Evolutionary conservation across 768 basidiomycete genomes (phyloP).

Genomic region (Gautieria morchelliformis): DNA sequence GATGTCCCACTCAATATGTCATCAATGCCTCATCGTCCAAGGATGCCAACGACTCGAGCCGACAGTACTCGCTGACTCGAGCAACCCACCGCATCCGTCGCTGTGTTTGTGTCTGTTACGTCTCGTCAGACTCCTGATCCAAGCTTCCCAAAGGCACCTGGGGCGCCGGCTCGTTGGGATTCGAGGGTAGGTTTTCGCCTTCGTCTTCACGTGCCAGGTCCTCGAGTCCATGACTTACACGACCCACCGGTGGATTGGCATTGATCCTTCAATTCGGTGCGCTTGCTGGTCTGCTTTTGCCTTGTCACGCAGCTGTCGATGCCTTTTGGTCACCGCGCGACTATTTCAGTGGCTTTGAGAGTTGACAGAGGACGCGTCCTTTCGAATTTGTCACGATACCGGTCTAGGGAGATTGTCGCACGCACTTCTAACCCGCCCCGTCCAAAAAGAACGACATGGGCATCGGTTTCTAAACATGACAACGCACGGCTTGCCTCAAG

Average conservation of each 20-base stretch:
- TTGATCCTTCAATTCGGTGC: neutral
- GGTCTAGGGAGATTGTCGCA: constrained; percentile 59
- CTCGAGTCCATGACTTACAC: no score
- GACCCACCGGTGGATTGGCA: no score
- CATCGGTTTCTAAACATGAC: constrained; percentile 71
- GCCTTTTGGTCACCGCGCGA: constrained; percentile 59
- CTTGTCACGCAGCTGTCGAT: constrained; percentile 53
- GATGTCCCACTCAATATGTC: constrained; percentile 40
- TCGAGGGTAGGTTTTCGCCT: constrained; percentile 19
- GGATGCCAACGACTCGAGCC: constrained; percentile 60
- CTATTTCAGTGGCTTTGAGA: constrained; percentile 73
- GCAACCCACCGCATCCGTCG: constrained; percentile 88
- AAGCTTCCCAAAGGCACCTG: constrained; percentile 40
- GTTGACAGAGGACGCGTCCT: constrained; percentile 79
- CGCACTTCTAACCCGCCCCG: constrained; percentile 38
- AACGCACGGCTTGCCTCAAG: constrained; percentile 83
- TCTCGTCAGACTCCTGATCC: constrained; percentile 19
- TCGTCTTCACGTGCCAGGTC: constrained; percentile 12
- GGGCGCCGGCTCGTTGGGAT: constrained; percentile 64
- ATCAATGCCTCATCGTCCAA: constrained; percentile 64
- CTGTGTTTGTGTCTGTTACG: constrained; percentile 23
- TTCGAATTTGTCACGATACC: constrained; percentile 87
- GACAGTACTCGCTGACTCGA: constrained; percentile 96
- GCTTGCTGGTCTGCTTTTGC: constrained; percentile 28
- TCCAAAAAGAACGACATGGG: constrained; percentile 55